phyloP scores from a whole-genome alignment of 1,139 yeast species.

The Saccharomyces pastorianus region DNA sequence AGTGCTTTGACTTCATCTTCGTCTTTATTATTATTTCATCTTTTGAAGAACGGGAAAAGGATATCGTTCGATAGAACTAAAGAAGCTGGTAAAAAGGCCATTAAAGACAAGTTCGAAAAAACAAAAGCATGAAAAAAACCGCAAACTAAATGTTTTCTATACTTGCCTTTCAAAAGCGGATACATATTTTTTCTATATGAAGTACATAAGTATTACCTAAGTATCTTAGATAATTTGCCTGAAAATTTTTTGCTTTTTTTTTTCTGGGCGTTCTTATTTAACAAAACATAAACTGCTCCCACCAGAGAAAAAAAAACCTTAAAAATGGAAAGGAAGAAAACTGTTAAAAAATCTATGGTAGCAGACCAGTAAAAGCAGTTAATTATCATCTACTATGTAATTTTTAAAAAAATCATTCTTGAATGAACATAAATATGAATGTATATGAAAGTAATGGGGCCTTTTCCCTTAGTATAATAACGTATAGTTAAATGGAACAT shows the following conservation, averaged over 20 bases:
- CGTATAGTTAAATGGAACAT: neutral
- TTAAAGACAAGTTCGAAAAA: neutral
- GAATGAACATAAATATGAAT: neutral
- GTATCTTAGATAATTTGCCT: slow-evolving; percentile 5
- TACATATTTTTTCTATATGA: neutral
- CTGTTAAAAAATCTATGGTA: neutral
- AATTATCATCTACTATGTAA: neutral
- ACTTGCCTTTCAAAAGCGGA: neutral
- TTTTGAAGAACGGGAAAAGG: no score
- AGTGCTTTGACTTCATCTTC: no score
- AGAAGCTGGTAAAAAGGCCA: neutral
- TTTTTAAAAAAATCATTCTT: neutral
- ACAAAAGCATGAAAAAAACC: neutral
- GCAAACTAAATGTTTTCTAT: neutral
- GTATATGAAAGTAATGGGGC: neutral
- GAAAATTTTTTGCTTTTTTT: slow-evolving; percentile 47
- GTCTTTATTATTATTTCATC: no score
- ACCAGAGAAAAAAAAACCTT: neutral
- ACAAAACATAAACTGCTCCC: neutral
- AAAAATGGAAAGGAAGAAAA: neutral
- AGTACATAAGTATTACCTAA: no score
- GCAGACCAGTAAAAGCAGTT: neutral
- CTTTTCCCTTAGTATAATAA: neutral
- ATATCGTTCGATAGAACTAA: slow-evolving; percentile 7
- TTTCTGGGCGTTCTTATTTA: slow-evolving; percentile 45